A percentile compares a stretch with the other conserved stretches of the same genome.
phyloP scores from a whole-genome alignment of 805 yeast species.

The Kuraishia capsulata region DNA sequence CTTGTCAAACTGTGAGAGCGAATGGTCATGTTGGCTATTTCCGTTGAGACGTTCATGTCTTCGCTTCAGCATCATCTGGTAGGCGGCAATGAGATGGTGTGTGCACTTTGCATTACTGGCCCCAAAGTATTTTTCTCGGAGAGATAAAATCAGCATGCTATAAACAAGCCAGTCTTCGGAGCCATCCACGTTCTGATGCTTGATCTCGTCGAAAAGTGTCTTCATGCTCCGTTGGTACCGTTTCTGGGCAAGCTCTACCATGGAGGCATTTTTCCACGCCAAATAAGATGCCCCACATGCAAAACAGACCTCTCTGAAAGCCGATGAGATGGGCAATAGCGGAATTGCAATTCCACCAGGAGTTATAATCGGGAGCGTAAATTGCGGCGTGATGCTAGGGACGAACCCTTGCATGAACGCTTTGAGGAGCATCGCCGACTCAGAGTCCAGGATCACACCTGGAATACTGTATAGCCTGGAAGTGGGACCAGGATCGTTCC shows the following conservation, averaged over 20 bases:
- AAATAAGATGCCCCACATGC: slow-evolving; percentile 30
- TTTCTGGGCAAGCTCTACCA: slow-evolving; percentile 13
- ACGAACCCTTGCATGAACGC: slow-evolving; percentile 24
- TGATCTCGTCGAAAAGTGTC: slow-evolving; percentile 15
- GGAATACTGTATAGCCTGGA: too few relatives aligned
- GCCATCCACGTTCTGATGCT: slow-evolving; percentile 10
- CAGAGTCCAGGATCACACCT: slow-evolving; percentile 6
- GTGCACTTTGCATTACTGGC: slow-evolving; percentile 19
- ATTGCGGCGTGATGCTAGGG: slow-evolving; percentile 22
- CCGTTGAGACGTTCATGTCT: slow-evolving; percentile 1
- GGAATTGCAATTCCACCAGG: slow-evolving; percentile 25
- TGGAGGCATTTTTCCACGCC: slow-evolving; percentile 19
- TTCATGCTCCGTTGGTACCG: slow-evolving; percentile 15
- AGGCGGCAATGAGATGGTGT: slow-evolving; percentile 22
- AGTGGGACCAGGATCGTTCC: slow-evolving; percentile 1
- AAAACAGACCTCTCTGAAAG: slow-evolving; percentile 23
- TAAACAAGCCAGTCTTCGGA: slow-evolving; percentile 30
- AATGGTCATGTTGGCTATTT: too few relatives aligned
- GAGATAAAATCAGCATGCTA: slow-evolving; percentile 29
- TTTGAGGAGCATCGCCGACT: slow-evolving; percentile 10
- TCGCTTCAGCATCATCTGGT: slow-evolving; percentile 19
- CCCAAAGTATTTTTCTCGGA: slow-evolving; percentile 24
- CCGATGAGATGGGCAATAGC: slow-evolving; percentile 14
- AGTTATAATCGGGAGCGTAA: slow-evolving; percentile 23
- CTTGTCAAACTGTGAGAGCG: slow-evolving; percentile 4